phyloP scores from a whole-genome alignment of 768 basidiomycete species.

The Solioccasus polychromus region DNA sequence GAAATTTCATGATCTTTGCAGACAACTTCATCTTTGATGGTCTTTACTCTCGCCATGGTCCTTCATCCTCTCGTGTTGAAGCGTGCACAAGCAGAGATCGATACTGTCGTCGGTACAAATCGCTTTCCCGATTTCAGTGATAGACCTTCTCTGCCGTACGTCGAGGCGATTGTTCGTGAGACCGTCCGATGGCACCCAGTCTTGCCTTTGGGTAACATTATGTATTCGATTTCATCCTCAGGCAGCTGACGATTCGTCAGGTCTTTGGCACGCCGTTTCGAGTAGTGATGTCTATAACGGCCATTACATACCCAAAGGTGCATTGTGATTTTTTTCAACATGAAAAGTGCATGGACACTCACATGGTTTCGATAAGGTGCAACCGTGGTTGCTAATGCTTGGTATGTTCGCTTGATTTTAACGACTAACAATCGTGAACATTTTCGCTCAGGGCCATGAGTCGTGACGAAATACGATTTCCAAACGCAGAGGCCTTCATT shows the following conservation, averaged over 20 bases:
- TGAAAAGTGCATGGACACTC: neutral
- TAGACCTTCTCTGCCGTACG: neutral
- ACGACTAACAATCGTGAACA: neutral
- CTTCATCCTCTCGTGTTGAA: constrained; percentile 2
- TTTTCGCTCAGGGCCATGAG: constrained; percentile 8
- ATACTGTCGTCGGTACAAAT: neutral
- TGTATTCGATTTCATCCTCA: neutral
- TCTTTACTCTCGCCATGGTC: neutral
- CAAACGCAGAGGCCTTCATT: constrained; percentile 6
- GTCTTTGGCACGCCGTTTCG: constrained; percentile 6
- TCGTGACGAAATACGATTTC: constrained; percentile 8
- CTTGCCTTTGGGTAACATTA: neutral
- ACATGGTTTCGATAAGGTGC: neutral
- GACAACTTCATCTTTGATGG: neutral
- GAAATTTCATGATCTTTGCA: neutral
- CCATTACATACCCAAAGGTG: constrained; percentile 31
- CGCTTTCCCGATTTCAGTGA: neutral
- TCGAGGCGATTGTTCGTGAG: neutral
- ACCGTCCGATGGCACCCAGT: neutral
- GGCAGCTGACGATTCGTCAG: neutral
- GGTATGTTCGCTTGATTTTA: neutral
- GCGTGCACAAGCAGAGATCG: neutral
- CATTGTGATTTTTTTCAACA: neutral
- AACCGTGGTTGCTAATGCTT: neutral
- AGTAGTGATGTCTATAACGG: constrained; percentile 33